A percentile compares a stretch with the other conserved stretches of the same genome.
phyloP scores from a whole-genome alignment of 2,329 filamentous ascomycete genomes.

The Epichloe baconii region DNA sequence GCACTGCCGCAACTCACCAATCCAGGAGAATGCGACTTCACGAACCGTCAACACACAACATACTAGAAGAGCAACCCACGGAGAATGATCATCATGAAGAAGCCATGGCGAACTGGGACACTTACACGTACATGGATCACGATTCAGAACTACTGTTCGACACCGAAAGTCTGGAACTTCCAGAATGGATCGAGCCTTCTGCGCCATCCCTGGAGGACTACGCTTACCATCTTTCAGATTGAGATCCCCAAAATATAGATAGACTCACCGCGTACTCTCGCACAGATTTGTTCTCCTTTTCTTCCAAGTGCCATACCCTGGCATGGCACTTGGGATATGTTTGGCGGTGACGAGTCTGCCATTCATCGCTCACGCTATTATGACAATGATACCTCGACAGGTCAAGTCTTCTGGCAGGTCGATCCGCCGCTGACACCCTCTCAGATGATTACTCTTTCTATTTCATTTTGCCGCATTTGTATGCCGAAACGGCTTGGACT shows the following conservation, averaged over 20 bases:
- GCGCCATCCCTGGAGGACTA: slow-evolving; percentile 5
- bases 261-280: not conserved
- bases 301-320: not conserved
- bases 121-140: slow-evolving; percentile 5
- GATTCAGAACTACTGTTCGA: slow-evolving; percentile 6
- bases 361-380: not conserved
- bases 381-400: slow-evolving; percentile 3
- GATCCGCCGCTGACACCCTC: not conserved
- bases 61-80: slow-evolving; percentile 2
- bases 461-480: not conserved
- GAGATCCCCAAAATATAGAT: not conserved
- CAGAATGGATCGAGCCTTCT: slow-evolving; percentile 6
- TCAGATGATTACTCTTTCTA: not conserved
- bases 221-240: slow-evolving; percentile 3
- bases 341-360: slow-evolving; percentile 4
- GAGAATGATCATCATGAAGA: slow-evolving; percentile 7
- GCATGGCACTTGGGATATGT: not conserved
- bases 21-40: slow-evolving; percentile 5
- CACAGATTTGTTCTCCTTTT: not conserved
- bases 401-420: not conserved
- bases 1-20: slow-evolving; percentile 4
- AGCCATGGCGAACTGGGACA: slow-evolving; percentile 6
- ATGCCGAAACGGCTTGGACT: not conserved
- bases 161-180: slow-evolving; percentile 2
- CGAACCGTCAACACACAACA: slow-evolving; percentile 3